Evolutionary conservation across 495 filamentous ascomycete species (phyloP), one percentile per base, ranked within the genome.

Genomic region (Chaetomium cochliodes): DNA sequence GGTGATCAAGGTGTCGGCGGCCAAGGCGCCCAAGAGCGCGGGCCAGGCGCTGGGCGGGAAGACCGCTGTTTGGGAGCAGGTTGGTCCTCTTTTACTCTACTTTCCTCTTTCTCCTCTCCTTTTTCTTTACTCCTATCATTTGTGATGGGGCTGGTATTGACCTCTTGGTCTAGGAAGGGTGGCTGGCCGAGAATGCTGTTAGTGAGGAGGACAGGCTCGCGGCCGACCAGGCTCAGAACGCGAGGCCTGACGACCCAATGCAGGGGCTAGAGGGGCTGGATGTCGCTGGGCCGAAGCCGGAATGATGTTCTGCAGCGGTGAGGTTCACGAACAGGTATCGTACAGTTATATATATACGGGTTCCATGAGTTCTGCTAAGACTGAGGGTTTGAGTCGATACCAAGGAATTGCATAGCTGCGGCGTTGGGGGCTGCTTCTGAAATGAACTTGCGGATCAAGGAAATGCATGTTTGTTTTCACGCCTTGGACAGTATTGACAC

Each of bases 21-120:
- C 96, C 30, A 99, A 97, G 77, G 87, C 92, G 28, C 92, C 93
- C 66, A 97, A 96, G 82, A 92, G 93, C 57, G 84, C 83, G 55
- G 90, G 89, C 59, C 90, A 93, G 70, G 90, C 92, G 16, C 73
- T 99, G 13, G 93, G 93, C 37, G 92, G 89, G 78, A 96, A 92
- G 80, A 96, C 89, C n/a, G 96, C 94, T 11, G 84, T 99, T 64
- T 99, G 94, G 94, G 91, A 97, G 77, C 94, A 97, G 88, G 93
- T 97, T 37, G 1, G 33, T 37, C 33, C 33, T 11, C 11, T 37
- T 37, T 37, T 37, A 80, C 53, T 86, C 72, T 51, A 47, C 55
- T 60, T 58, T 3, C 25, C 11, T 30, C 56, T 63, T 57, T 57
- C 42, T n/a, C 37, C 3, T 30, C 28, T 30, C 28, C 28, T 30